Conservation (phyloP, 208 protist genomes). For the Acanthamoeba healyi region DNA sequence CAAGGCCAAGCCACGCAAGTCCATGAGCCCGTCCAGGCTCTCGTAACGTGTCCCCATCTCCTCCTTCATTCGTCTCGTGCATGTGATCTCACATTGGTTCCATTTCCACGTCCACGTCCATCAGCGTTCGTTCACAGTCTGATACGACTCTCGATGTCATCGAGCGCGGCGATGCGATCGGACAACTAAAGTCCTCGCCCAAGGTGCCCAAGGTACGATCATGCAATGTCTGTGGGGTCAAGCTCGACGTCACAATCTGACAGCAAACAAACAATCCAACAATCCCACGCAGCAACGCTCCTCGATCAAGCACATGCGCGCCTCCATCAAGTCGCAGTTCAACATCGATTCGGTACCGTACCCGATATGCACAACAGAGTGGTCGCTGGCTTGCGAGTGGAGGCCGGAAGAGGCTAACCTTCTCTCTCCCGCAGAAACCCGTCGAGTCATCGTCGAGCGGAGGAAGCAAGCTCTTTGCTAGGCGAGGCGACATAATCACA, state of each 20-base stretch:
- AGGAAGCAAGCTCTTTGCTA: no score
- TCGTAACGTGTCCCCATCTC: not conserved
- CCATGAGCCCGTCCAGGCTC: not conserved
- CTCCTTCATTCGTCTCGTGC: no score
- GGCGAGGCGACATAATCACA: no score
- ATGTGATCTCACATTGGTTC: no score
- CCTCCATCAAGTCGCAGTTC: not conserved
- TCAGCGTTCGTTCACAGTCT: not conserved
- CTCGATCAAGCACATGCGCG: not conserved
- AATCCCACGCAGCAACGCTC: slow-evolving; percentile 1
- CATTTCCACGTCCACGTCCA: no score
- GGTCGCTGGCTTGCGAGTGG: not conserved
- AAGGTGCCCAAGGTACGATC: not conserved
- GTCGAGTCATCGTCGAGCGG: no score
- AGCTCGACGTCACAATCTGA: no score
- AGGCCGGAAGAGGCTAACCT: no score
- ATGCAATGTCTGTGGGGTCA: no score
- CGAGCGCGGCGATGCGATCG: not conserved
- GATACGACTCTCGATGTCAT: not conserved
- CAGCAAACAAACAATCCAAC: no score
- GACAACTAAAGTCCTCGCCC: not conserved
- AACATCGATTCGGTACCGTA: not conserved
- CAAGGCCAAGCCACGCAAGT: not conserved
- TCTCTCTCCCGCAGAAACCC: no score
- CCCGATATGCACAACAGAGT: no score